A percentile compares a stretch with the other conserved stretches of the same genome.
Evolutionary conservation across 352 stramenopile genomes (phyloP).

Genomic region (Halophytophthora polymorphica): DNA sequence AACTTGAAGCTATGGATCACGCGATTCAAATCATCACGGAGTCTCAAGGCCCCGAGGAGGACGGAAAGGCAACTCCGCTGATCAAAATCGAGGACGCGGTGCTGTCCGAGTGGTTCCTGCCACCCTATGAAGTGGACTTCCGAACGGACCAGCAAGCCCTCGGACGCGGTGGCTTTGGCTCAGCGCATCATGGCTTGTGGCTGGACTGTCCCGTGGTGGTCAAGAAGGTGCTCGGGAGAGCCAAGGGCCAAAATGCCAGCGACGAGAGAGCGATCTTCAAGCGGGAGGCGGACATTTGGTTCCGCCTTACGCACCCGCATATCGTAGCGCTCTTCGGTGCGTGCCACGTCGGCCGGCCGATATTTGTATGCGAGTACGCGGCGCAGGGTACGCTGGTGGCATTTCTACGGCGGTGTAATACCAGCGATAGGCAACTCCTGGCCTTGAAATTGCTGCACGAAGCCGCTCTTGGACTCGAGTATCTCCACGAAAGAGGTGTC

Average conservation of each 20-base stretch:
- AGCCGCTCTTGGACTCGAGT: constrained; percentile 19
- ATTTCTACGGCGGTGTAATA: constrained; percentile 7
- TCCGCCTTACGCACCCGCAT: constrained; percentile 19
- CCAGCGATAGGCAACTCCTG: background rate
- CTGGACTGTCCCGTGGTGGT: constrained; percentile 15
- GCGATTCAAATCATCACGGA: background rate
- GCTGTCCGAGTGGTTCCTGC: constrained; percentile 24
- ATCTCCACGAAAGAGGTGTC: constrained; percentile 16
- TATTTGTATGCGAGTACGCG: constrained; percentile 26
- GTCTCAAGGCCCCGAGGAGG: too few species aligned
- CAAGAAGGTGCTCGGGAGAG: constrained; percentile 7
- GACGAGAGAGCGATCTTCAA: constrained; percentile 11
- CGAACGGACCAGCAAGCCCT: background rate
- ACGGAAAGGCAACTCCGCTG: background rate
- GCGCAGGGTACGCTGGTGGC: constrained; percentile 10
- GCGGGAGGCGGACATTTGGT: constrained; percentile 22
- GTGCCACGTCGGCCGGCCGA: constrained; percentile 17
- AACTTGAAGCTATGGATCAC: constrained; percentile 5
- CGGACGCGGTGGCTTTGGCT: constrained; percentile 15
- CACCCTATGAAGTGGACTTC: constrained; percentile 21
- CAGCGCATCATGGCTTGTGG: constrained; percentile 18
- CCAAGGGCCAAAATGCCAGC: constrained; percentile 2
- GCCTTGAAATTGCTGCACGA: constrained; percentile 23
- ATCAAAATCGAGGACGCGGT: background rate
- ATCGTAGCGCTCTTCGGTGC: constrained; percentile 23